Conservation (phyloP, 306 rosid genomes). For the Mimosa bimucronata region DNA sequence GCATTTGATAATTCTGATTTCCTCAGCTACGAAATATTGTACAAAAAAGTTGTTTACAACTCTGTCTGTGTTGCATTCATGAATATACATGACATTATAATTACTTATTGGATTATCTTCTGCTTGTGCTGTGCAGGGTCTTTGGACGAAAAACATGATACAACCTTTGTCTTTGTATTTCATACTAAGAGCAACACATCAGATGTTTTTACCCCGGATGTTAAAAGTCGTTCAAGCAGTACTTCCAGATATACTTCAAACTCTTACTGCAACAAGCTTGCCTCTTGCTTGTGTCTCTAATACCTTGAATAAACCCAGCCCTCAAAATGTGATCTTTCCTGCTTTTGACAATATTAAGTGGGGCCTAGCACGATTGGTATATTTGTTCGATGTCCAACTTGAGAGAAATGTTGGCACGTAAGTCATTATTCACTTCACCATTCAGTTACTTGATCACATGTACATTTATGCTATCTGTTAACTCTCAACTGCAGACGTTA, state of each 20-base stretch:
- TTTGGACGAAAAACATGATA: constrained; percentile 44
- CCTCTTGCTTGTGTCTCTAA: constrained; percentile 85
- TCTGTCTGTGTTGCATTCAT: constrained; percentile 27
- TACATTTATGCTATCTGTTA: constrained; percentile 16
- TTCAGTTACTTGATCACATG: constrained; percentile 29
- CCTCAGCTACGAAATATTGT: too few relatives aligned
- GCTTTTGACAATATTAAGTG: constrained; percentile 68
- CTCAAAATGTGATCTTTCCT: constrained; percentile 84
- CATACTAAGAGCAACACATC: constrained; percentile 50
- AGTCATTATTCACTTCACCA: constrained; percentile 49
- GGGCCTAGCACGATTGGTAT: constrained; percentile 74
- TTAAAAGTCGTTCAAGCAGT: constrained; percentile 46
- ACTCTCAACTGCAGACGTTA: neutral
- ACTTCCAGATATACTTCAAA: constrained; percentile 53
- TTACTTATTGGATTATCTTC: constrained; percentile 21
- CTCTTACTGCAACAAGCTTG: constrained; percentile 54
- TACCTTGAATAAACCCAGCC: constrained; percentile 76
- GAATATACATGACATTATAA: constrained; percentile 16
- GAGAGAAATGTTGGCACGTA: constrained; percentile 97
- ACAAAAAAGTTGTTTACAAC: constrained; percentile 6
- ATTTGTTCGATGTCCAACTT: constrained; percentile 80
- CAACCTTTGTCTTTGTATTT: constrained; percentile 54
- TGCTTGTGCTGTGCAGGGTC: constrained; percentile 55
- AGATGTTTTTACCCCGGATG: constrained; percentile 45
- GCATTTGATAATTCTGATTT: neutral